Conservation (phyloP, 306 rosid species). For the Cucurbita ficifolia region DNA sequence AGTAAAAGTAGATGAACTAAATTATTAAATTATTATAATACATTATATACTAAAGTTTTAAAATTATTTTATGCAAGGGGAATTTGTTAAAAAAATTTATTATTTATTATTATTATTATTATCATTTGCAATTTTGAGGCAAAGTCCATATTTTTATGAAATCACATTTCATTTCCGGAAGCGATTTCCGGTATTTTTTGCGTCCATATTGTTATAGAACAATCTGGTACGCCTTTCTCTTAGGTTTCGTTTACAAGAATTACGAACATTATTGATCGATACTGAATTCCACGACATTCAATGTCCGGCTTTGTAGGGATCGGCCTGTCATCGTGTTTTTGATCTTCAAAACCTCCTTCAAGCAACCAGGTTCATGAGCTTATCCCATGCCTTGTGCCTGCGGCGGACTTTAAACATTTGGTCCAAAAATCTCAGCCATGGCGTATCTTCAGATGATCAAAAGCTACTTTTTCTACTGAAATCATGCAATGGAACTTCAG, state of each 20-base stretch:
- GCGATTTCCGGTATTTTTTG: background rate
- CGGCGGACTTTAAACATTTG: background rate
- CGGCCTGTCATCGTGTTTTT: background rate
- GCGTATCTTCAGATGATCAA: background rate
- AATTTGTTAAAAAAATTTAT: too few relatives aligned
- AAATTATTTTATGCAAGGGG: too few relatives aligned
- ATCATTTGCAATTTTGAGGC: too few relatives aligned
- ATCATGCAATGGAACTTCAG: constrained; percentile 29
- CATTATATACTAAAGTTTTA: too few relatives aligned
- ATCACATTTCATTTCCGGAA: too few relatives aligned
- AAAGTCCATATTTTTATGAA: too few relatives aligned
- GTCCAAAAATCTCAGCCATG: background rate
- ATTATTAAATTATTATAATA: too few relatives aligned
- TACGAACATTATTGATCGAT: background rate
- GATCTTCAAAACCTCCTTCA: background rate
- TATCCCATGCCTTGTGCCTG: background rate
- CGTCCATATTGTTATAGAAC: background rate
- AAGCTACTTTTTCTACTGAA: constrained; percentile 15
- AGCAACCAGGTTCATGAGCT: background rate
- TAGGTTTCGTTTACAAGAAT: background rate
- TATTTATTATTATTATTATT: too few relatives aligned
- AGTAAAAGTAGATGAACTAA: too few relatives aligned
- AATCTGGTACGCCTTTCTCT: background rate
- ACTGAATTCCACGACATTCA: background rate
- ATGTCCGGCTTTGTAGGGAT: background rate